These are phyloP conservation scores for Aspergillus taichungensis DNA, from an alignment of 495 filamentous ascomycete species.

Conservation along the genomic window DNA sequence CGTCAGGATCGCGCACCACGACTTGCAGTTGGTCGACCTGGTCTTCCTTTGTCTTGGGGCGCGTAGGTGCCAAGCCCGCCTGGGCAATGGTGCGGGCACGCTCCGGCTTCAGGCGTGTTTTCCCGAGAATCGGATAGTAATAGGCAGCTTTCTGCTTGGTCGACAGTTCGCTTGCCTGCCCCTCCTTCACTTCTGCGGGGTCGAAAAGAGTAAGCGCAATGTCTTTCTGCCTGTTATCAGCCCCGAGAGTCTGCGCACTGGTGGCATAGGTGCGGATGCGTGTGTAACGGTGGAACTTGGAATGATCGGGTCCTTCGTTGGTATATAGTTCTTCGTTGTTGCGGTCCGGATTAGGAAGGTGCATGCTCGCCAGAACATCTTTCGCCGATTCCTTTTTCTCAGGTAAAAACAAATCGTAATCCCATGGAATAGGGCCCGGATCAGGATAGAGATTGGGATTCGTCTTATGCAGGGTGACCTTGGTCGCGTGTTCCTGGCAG, in stretches of 20 bases:
- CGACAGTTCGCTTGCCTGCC: not conserved
- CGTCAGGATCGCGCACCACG: constrained; percentile 43
- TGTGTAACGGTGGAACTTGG: constrained; percentile 59
- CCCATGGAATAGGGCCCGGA: constrained; percentile 52
- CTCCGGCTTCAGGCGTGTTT: constrained; percentile 50
- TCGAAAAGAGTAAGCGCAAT: constrained; percentile 56
- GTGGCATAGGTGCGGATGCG: constrained; percentile 81
- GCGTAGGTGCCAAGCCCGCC: constrained; percentile 33
- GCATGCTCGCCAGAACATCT: constrained; percentile 65
- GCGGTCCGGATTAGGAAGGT: constrained; percentile 57
- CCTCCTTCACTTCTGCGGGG: constrained; percentile 34
- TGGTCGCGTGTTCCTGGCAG: constrained; percentile 39
- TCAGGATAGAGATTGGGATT: constrained; percentile 53
- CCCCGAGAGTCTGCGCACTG: constrained; percentile 52
- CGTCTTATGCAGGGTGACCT: constrained; percentile 50
- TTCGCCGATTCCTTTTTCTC: constrained; percentile 45
- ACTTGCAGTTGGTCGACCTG: constrained; percentile 50
- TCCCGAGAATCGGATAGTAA: constrained; percentile 82
- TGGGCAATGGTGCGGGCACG: constrained; percentile 43
- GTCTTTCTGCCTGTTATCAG: constrained; percentile 44
- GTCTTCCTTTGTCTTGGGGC: constrained; percentile 28
- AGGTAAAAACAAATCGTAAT: constrained; percentile 76
- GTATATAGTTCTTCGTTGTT: constrained; percentile 63
- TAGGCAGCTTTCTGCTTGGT: constrained; percentile 63
- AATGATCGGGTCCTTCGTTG: constrained; percentile 33